Percentiles rank a stretch among this genome's conserved stretches.
phyloP scores from a whole-genome alignment of 2,329 filamentous ascomycete genomes.

The Diaporthe capsici region DNA sequence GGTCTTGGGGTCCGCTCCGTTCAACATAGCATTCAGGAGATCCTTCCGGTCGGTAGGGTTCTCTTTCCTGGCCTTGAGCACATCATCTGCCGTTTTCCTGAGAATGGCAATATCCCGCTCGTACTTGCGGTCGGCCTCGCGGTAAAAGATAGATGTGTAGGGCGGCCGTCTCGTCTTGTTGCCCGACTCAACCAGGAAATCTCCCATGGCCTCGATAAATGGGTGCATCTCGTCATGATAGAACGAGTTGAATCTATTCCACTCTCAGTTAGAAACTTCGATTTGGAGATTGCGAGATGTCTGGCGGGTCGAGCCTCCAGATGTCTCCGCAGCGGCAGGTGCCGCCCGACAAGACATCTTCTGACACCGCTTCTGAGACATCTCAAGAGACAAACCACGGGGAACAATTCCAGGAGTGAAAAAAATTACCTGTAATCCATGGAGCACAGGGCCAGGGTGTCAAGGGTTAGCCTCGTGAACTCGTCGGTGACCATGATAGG shows the following conservation, averaged over 20 bases:
- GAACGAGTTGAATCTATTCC: slow-evolving; percentile 75
- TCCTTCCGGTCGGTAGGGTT: slow-evolving; percentile 73
- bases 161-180: slow-evolving; percentile 62
- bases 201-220: slow-evolving; percentile 77
- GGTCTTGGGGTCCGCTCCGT: slow-evolving; percentile 76
- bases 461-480: slow-evolving; percentile 80
- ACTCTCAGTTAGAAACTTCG: background rate
- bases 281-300: background rate
- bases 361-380: background rate
- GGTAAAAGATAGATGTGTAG: slow-evolving; percentile 65
- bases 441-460: slow-evolving; percentile 79
- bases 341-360: background rate
- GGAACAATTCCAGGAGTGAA: background rate
- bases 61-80: slow-evolving; percentile 70
- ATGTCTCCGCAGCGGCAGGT: background rate
- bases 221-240: slow-evolving; percentile 79
- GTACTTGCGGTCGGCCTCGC: slow-evolving; percentile 64
- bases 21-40: slow-evolving; percentile 78
- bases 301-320: background rate
- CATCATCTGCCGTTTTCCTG: slow-evolving; percentile 68
- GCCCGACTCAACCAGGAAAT: slow-evolving; percentile 71
- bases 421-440: slow-evolving; percentile 71
- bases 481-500: slow-evolving; percentile 75
- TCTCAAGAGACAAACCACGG: background rate
- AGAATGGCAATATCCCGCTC: slow-evolving; percentile 68